Evolutionary conservation across 164 flowering plant species (phyloP), one percentile per base, ranked within the genome.

Genomic region (Vitis amurensis): DNA sequence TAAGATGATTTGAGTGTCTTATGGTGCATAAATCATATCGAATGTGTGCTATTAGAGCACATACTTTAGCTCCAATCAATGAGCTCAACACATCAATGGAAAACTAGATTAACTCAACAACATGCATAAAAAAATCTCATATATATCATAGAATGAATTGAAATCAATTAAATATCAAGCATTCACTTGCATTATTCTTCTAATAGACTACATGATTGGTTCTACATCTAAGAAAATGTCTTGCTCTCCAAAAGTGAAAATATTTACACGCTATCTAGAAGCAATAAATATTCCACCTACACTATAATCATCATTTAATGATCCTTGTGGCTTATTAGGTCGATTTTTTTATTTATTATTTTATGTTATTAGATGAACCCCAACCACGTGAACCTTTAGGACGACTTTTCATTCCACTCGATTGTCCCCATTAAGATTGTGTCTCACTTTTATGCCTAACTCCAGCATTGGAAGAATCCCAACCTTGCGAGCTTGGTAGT

Each of bases 211-310:
- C 87, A 91, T 84, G 6, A 89, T 69, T 6, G 89, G 86, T 29
- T 93, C 99, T 58, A 89, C 73, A 29, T 82, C 87, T 2, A 79
- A 61, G 61, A 93, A 90, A 68, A 88, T 73, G 66, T 80, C 89
- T 69, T 87, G 89, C 74, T 93, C 97, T 55, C 92, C 97, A 1
- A 82, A 68, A 1, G 96, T 84, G 77, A 88, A 96, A 56, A 73
- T 69, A 55, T 91, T 97, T 60, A 87, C 48, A 4, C 93, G 76
- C 63, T 82, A 87, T 64, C 91, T 72, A 3, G 89, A 86, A 5
- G 74, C 82, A 49, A 90, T 88, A 15, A 77, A 75, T 51, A 70
- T 10, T 12, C 80, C 84, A 68, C 57, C 68, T 5, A 48, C 51
- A 76, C 66, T 67, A 17, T 80, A 66, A 70, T 82, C 81, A 60